phyloP scores from a whole-genome alignment of 805 yeast species.

The Nakazawaea ernobii region DNA sequence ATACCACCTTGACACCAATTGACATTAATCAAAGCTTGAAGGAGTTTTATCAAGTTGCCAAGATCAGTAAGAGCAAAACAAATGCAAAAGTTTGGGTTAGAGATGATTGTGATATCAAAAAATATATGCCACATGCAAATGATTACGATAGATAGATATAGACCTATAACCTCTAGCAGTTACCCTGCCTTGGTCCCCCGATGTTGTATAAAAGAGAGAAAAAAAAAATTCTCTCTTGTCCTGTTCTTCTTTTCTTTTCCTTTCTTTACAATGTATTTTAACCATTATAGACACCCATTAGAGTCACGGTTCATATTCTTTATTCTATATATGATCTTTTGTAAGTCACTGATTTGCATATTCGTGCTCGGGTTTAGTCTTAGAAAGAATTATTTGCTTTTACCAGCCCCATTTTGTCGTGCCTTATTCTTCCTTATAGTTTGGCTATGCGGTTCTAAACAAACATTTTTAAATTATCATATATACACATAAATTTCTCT shows the following conservation, averaged over 20 bases:
- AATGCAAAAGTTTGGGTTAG: too few relatives aligned
- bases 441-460: conserved; percentile 73
- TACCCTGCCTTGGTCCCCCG: background rate
- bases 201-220: conserved; percentile 7
- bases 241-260: conserved; percentile 12
- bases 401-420: conserved; percentile 52
- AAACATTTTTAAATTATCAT: conserved; percentile 31
- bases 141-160: too few relatives aligned
- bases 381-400: conserved; percentile 42
- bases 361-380: conserved; percentile 94
- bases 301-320: conserved; percentile 57
- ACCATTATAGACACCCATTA: conserved; percentile 73
- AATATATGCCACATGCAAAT: too few relatives aligned
- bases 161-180: conserved; percentile 32
- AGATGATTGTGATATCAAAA: too few relatives aligned
- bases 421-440: conserved; percentile 32
- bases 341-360: conserved; percentile 28
- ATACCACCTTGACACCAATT: background rate
- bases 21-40: too few relatives aligned
- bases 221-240: conserved; percentile 9
- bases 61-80: too few relatives aligned
- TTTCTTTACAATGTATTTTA: conserved; percentile 36
- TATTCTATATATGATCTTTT: conserved; percentile 40
- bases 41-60: too few relatives aligned
- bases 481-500: conserved; percentile 1